Conservation (phyloP, 768 basidiomycete species). For the Clavulina sp. region DNA sequence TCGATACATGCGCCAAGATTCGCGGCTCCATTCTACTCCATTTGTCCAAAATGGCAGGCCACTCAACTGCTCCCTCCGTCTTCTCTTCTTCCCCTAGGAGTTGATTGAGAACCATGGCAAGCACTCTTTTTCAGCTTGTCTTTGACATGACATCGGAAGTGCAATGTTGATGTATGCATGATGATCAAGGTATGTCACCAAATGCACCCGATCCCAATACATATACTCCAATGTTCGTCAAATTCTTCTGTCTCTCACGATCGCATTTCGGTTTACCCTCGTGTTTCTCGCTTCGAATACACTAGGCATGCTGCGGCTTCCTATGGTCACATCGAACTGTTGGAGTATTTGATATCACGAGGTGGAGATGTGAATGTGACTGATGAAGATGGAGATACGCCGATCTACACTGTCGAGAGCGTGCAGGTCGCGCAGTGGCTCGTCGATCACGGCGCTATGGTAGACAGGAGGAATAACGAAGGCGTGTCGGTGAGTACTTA, state of each 20-base stretch:
- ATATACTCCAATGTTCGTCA: slow-evolving; percentile 61
- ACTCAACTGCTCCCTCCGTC: no score
- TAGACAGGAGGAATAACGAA: slow-evolving; percentile 45
- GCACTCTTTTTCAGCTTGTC: not conserved
- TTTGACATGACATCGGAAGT: not conserved
- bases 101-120: not conserved
- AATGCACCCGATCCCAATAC: slow-evolving; percentile 54
- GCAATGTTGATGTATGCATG: not conserved
- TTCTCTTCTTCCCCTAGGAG: not conserved
- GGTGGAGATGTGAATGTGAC: slow-evolving; percentile 79
- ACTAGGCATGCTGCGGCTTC: slow-evolving; percentile 84
- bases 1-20: no score
- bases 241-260: not conserved
- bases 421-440: slow-evolving; percentile 61
- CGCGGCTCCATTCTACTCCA: no score
- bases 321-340: slow-evolving; percentile 59
- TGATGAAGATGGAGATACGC: slow-evolving; percentile 81
- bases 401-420: slow-evolving; percentile 77
- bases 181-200: slow-evolving; percentile 36
- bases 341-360: slow-evolving; percentile 61
- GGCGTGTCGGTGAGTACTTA: slow-evolving; percentile 49
- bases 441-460: slow-evolving; percentile 55
- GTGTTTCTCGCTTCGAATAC: slow-evolving; percentile 4
- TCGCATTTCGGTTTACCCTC: slow-evolving; percentile 4
- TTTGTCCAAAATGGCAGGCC: no score